Conservation (phyloP, 306 rosid species). For the Mimosa bimucronata region DNA sequence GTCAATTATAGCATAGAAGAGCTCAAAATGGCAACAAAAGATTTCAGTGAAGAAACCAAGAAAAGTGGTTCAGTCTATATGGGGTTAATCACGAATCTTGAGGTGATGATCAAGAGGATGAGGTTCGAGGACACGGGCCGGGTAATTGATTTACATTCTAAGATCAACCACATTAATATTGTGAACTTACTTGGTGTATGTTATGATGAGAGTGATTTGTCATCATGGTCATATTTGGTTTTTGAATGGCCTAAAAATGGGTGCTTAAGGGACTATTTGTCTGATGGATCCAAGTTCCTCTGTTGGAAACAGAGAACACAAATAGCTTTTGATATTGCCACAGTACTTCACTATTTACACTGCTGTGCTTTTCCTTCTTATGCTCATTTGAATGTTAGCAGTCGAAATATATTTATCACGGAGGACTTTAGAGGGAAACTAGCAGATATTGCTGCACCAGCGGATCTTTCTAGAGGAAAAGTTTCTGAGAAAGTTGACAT, state of each 20-base stretch:
- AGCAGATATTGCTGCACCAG: slow-evolving; percentile 59
- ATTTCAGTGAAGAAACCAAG: slow-evolving; percentile 61
- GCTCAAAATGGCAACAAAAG: slow-evolving; percentile 50
- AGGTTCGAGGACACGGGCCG: slow-evolving; percentile 52
- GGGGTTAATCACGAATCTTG: slow-evolving; percentile 47
- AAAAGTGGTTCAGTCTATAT: slow-evolving; percentile 45
- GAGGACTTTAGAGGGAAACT: slow-evolving; percentile 58
- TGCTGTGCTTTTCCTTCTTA: slow-evolving; percentile 63
- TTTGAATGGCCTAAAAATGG: slow-evolving; percentile 71
- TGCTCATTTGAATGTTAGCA: slow-evolving; percentile 57
- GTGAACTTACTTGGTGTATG: slow-evolving; percentile 68
- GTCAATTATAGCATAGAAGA: slow-evolving; percentile 59
- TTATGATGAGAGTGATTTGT: slow-evolving; percentile 49
- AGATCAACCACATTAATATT: slow-evolving; percentile 68
- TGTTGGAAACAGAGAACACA: slow-evolving; percentile 58
- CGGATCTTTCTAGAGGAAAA: slow-evolving; percentile 26
- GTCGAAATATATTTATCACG: slow-evolving; percentile 58
- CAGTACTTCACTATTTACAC: slow-evolving; percentile 73
- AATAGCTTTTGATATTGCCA: slow-evolving; percentile 71
- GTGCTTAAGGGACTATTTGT: slow-evolving; percentile 57
- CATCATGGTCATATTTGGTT: slow-evolving; percentile 61
- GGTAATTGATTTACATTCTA: slow-evolving; percentile 68
- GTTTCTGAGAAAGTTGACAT: slow-evolving; percentile 60
- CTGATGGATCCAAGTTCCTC: slow-evolving; percentile 37
- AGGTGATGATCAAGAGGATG: slow-evolving; percentile 67